Conservation (phyloP, 2,329 filamentous ascomycete genomes). For the Xylariaceae sp. region DNA sequence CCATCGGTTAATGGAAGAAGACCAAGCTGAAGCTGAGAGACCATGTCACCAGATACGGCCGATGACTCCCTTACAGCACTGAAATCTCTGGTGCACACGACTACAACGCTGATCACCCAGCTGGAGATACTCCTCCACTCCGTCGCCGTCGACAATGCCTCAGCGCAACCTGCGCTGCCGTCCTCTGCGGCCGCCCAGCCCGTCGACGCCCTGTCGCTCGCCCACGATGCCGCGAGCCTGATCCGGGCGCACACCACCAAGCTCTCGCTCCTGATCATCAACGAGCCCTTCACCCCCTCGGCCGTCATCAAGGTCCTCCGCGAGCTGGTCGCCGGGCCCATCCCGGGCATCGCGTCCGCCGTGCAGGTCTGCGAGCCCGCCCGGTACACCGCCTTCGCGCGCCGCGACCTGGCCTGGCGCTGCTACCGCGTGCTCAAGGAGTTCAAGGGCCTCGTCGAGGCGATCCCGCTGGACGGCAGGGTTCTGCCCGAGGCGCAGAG, state of each 20-base stretch:
- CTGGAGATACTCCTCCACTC: conserved; percentile 35
- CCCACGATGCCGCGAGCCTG: conserved; percentile 63
- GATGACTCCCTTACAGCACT: conserved; percentile 29
- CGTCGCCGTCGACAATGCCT: conserved; percentile 26
- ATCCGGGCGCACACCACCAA: conserved; percentile 82
- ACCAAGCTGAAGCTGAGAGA: no score
- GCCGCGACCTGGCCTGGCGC: conserved; percentile 54
- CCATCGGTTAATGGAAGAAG: no score
- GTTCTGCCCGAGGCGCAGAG: conserved; percentile 39
- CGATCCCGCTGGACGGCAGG: conserved; percentile 53
- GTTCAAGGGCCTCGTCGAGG: conserved; percentile 50
- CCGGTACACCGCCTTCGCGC: conserved; percentile 56
- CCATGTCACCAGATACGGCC: conserved; percentile 7
- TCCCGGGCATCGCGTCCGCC: conserved; percentile 67
- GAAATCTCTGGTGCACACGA: conserved; percentile 30
- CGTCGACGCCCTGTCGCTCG: conserved; percentile 57
- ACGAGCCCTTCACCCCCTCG: conserved; percentile 74
- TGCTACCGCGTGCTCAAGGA: conserved; percentile 55
- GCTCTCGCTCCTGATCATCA: conserved; percentile 78
- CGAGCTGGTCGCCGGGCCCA: conserved; percentile 63
- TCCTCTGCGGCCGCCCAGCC: conserved; percentile 13
- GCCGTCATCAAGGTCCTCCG: conserved; percentile 64
- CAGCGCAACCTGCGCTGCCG: conserved; percentile 6
- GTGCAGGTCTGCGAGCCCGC: conserved; percentile 56
- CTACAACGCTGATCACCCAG: conserved; percentile 31